These are phyloP conservation scores for Setomelanomma holmii DNA, from an alignment of 2,329 filamentous ascomycete species.

Conservation along the genomic window DNA sequence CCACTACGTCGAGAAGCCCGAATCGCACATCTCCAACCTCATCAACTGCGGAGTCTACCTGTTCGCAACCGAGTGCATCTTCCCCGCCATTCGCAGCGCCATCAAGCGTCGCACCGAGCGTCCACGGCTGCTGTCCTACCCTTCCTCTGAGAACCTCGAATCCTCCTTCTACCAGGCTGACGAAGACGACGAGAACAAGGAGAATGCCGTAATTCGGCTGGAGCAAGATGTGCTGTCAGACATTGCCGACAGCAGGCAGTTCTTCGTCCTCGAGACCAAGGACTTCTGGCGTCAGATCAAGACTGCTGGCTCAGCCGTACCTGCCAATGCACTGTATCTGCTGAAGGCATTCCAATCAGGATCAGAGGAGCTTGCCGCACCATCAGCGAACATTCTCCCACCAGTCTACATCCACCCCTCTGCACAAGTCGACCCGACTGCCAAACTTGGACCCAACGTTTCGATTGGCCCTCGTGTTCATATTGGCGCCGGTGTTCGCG, in stretches of 20 bases:
- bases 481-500: conserved; percentile 84
- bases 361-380: conserved; percentile 80
- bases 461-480: conserved; percentile 89
- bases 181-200: conserved; percentile 75
- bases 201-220: conserved; percentile 87
- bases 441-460: conserved; percentile 96
- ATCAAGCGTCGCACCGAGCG: conserved; percentile 96
- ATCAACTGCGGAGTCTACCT: conserved; percentile 99
- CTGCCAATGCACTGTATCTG: conserved; percentile 94
- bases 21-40: conserved; percentile 95
- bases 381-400: conserved; percentile 85
- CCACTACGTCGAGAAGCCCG: conserved; percentile 99
- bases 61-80: conserved; percentile 93
- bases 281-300: conserved; percentile 99
- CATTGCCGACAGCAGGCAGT: conserved; percentile 95
- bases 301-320: conserved; percentile 95
- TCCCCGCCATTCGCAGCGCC: conserved; percentile 90
- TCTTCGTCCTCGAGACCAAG: conserved; percentile 98
- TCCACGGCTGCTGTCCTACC: conserved; percentile 91
- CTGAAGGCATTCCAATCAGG: conserved; percentile 88
- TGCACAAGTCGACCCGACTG: conserved; percentile 88
- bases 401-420: conserved; percentile 96
- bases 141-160: conserved; percentile 92
- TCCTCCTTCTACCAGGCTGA: conserved; percentile 66
- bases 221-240: conserved; percentile 98